Conservation (phyloP, 1,139 yeast species). For the Lodderomyces theae region DNA sequence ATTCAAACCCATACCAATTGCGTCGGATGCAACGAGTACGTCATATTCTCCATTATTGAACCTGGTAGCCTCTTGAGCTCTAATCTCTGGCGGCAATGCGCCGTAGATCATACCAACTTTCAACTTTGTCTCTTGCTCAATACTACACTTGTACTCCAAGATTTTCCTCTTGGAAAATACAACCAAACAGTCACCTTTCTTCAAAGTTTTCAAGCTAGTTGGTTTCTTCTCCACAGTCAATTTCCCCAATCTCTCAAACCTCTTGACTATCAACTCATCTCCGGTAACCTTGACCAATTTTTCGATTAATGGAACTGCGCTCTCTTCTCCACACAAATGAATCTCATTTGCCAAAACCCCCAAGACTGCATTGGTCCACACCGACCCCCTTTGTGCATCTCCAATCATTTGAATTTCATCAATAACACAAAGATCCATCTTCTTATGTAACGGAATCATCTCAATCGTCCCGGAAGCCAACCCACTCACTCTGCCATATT, state of each 20-base stretch:
- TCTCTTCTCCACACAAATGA: conserved; percentile 91
- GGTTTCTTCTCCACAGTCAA: conserved; percentile 51
- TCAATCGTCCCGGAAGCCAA: conserved; percentile 90
- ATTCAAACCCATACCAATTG: conserved; percentile 96
- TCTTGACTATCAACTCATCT: conserved; percentile 66
- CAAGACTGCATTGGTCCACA: conserved; percentile 90
- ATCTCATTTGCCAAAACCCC: conserved; percentile 86
- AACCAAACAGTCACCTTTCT: conserved; percentile 84
- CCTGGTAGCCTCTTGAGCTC: conserved; percentile 76
- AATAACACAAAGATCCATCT: conserved; percentile 82
- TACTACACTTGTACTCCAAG: conserved; percentile 58
- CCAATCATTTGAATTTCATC: conserved; percentile 97
- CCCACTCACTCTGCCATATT: conserved; percentile 66
- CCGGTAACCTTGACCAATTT: conserved; percentile 68
- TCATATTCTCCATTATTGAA: conserved; percentile 79
- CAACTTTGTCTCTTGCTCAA: conserved; percentile 58
- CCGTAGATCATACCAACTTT: conserved; percentile 93
- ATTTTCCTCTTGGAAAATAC: conserved; percentile 78
- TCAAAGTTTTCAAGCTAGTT: conserved; percentile 32
- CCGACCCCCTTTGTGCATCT: conserved; percentile 79
- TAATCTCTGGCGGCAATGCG: conserved; percentile 91
- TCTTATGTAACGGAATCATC: conserved; percentile 70
- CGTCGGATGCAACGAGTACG: conserved; percentile 89
- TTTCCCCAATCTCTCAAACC: conserved; percentile 73
- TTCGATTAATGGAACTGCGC: conserved; percentile 66